Conservation (phyloP, 495 filamentous ascomycete species). For the Lasiosphaeria hispida region DNA sequence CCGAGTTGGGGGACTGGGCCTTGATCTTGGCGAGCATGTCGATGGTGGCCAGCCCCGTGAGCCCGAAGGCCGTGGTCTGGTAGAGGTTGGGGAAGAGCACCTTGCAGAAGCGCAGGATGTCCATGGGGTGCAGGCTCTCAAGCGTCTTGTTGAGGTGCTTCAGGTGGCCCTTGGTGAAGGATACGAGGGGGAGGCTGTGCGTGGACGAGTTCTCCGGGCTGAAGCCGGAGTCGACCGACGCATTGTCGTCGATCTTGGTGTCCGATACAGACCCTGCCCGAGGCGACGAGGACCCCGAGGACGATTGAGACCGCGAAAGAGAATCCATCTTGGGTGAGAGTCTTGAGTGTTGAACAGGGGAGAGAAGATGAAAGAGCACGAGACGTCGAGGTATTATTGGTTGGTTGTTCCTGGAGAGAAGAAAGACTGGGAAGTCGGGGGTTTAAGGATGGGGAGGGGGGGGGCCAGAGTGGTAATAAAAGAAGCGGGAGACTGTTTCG, state of each 20-base stretch:
- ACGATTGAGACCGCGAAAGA: conserved; percentile 22
- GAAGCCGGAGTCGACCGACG: conserved; percentile 81
- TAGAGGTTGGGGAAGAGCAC: conserved; percentile 86
- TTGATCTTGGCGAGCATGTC: conserved; percentile 92
- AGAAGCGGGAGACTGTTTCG: conserved; percentile 13
- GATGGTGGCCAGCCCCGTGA: conserved; percentile 88
- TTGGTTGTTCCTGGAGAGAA: not conserved
- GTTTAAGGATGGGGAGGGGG: conserved; percentile 11
- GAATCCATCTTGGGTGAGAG: conserved; percentile 29
- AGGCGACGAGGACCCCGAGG: conserved; percentile 35
- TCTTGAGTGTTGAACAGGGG: not conserved
- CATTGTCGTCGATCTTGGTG: conserved; percentile 32
- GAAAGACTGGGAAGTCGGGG: not conserved
- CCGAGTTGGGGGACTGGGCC: conserved; percentile 58
- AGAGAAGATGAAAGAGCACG: too few species aligned
- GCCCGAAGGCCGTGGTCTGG: conserved; percentile 95
- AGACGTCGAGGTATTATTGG: not conserved
- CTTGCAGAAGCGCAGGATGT: conserved; percentile 89
- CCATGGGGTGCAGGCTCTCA: conserved; percentile 70
- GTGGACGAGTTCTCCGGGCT: conserved; percentile 66
- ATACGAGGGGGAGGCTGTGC: conserved; percentile 48
- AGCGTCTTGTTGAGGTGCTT: conserved; percentile 86
- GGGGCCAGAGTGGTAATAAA: conserved; percentile 25
- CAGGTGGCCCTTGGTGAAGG: conserved; percentile 85
- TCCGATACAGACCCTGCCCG: conserved; percentile 23